These are phyloP conservation scores for Coccinonectria pachysandricola DNA, from an alignment of 2,329 filamentous ascomycete genomes.

Conservation along the genomic window DNA sequence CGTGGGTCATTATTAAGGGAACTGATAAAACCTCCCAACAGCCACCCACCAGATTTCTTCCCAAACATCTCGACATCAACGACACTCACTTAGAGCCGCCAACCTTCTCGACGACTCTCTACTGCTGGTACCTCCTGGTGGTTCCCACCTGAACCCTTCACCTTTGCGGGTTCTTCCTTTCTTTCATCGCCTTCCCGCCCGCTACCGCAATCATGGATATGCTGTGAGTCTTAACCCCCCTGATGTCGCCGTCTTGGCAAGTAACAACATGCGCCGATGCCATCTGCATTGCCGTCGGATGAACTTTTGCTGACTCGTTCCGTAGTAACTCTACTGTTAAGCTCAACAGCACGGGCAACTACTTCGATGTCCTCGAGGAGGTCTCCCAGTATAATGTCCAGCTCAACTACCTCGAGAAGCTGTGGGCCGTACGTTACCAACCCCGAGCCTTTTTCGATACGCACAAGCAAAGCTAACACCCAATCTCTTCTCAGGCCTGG, in stretches of 20 bases:
- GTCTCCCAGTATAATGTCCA: slow-evolving; percentile 68
- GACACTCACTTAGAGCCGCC: slow-evolving; percentile 11
- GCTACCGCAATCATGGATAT: slow-evolving; percentile 13
- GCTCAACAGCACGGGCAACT: slow-evolving; percentile 38
- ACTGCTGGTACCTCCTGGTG: slow-evolving; percentile 12
- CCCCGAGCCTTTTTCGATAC: slow-evolving; percentile 1
- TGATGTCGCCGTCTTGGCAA: slow-evolving; percentile 3
- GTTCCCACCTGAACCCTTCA: slow-evolving; percentile 2
- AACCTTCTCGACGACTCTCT: slow-evolving; percentile 12
- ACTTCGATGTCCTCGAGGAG: slow-evolving; percentile 50
- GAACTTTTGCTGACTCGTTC: slow-evolving; percentile 8
- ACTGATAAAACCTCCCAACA: slow-evolving; percentile 24
- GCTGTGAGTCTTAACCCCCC: slow-evolving; percentile 16
- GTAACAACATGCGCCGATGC: slow-evolving; percentile 6
- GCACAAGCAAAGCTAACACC: slow-evolving; percentile 9
- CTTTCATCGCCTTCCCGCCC: slow-evolving; percentile 1
- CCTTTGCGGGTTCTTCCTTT: slow-evolving; percentile 4
- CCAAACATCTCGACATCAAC: slow-evolving; percentile 15
- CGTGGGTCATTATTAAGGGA: slow-evolving; percentile 12
- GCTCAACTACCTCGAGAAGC: slow-evolving; percentile 74
- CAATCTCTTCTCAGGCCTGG: slow-evolving; percentile 51
- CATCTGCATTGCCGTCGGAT: too few relatives aligned
- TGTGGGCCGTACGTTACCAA: slow-evolving; percentile 63
- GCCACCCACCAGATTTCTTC: slow-evolving; percentile 14
- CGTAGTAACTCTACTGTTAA: slow-evolving; percentile 41